Conservation (phyloP, 2,329 filamentous ascomycete genomes). For the Epichloe bromicola region DNA sequence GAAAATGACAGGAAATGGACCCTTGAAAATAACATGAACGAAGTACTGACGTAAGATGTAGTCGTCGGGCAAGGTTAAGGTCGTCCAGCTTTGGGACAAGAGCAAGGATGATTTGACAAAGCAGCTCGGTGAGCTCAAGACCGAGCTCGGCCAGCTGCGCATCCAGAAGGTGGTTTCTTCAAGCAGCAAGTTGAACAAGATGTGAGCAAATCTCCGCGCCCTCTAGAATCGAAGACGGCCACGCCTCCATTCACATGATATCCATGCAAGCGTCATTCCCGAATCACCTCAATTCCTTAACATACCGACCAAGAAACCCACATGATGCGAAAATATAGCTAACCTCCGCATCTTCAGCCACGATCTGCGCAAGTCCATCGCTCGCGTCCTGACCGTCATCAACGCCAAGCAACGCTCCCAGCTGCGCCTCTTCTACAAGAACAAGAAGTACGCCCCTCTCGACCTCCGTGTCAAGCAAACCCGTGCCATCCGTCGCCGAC, state of each 20-base stretch:
- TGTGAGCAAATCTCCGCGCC: conserved; percentile 46
- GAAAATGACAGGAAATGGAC: background rate
- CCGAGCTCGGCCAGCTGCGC: conserved; percentile 88
- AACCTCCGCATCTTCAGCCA: conserved; percentile 45
- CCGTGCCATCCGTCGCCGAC: conserved; percentile 88
- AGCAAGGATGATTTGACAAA: conserved; percentile 96
- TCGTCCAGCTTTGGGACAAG: conserved; percentile 95
- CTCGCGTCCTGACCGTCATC: conserved; percentile 97
- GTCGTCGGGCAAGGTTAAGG: conserved; percentile 67
- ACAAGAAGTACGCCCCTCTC: conserved; percentile 98
- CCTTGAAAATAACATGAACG: background rate
- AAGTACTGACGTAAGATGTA: conserved; percentile 9
- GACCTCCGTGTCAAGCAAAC: conserved; percentile 98
- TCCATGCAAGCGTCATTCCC: conserved; percentile 2
- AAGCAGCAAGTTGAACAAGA: conserved; percentile 92
- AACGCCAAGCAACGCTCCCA: conserved; percentile 98
- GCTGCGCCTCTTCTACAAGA: conserved; percentile 98
- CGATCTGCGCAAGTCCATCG: conserved; percentile 99
- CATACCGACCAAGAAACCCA: conserved; percentile 1
- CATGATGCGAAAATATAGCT: background rate
- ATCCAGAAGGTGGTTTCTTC: conserved; percentile 98
- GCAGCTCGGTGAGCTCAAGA: conserved; percentile 91
- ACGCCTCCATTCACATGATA: background rate
- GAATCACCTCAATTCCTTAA: too few species aligned
- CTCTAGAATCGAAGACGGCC: background rate